Percentiles rank a stretch among this genome's conserved stretches.
phyloP scores from a whole-genome alignment of 106 monocot species.

The Platanthera zijinensis region DNA sequence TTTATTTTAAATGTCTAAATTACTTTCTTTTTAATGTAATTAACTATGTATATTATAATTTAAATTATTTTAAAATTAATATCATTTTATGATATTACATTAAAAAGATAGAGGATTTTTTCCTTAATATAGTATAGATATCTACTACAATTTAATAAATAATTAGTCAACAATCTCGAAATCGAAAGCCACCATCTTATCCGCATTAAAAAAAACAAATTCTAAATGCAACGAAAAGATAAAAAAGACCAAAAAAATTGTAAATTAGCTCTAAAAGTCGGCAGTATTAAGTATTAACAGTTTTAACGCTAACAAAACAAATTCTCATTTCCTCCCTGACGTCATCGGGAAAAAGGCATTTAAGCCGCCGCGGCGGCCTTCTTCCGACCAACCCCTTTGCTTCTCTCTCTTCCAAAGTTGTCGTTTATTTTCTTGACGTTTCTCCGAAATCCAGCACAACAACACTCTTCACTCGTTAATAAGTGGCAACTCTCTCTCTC shows the following conservation, averaged over 20 bases:
- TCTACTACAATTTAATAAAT: no score
- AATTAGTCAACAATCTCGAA: no score
- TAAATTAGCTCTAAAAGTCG: not conserved
- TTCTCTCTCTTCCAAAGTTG: not conserved
- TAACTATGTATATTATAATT: no score
- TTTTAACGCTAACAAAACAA: not conserved
- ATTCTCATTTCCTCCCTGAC: not conserved
- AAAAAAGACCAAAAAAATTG: not conserved
- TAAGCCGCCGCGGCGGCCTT: conserved; percentile 1
- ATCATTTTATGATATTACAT: no score
- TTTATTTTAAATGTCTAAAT: no score
- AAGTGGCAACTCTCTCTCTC: not conserved
- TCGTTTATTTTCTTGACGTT: not conserved
- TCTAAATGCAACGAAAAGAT: not conserved
- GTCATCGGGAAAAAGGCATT: not conserved
- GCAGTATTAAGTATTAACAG: not conserved
- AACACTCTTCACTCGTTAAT: conserved; percentile 2
- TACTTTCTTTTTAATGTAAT: no score
- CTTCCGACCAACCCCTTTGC: not conserved
- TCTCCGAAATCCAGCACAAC: conserved; percentile 2
- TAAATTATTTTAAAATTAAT: no score
- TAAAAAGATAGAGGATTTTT: no score
- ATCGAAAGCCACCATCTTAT: no score
- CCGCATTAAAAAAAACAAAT: no score
- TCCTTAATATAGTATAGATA: no score